A percentile compares a stretch with the other conserved stretches of the same genome.
phyloP scores from a whole-genome alignment of 495 filamentous ascomycete species.

The Emericellopsis terricola region DNA sequence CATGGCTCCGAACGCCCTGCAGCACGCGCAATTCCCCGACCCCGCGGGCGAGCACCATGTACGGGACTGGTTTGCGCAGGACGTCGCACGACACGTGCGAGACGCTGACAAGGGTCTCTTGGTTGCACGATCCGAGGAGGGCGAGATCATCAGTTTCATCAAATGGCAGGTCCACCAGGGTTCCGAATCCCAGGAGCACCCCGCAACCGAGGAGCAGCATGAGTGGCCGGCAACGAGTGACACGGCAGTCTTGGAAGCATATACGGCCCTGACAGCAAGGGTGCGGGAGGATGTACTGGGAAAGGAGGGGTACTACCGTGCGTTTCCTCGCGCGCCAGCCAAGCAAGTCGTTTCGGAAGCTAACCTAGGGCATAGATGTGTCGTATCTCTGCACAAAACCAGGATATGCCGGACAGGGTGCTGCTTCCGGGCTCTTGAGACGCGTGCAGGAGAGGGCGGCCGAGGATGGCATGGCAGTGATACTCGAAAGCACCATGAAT shows the following conservation, averaged over 20 bases:
- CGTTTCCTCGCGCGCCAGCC: constrained; percentile 5
- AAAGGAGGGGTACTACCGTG: constrained; percentile 9
- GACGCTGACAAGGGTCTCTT: constrained; percentile 12
- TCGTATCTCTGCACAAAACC: constrained; percentile 23
- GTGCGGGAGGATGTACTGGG: constrained; percentile 13
- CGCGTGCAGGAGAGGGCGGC: constrained; percentile 17
- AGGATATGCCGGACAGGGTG: constrained; percentile 21
- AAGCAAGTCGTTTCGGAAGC: no score
- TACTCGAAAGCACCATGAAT: constrained; percentile 23
- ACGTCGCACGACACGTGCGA: constrained; percentile 10
- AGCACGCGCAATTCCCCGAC: constrained; percentile 25
- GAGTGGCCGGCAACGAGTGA: constrained; percentile 10
- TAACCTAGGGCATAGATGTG: constrained; percentile 13
- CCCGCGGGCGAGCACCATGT: constrained; percentile 9
- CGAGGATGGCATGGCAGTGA: constrained; percentile 16
- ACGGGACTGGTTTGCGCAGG: constrained; percentile 7
- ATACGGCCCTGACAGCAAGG: constrained; percentile 12
- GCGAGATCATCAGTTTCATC: constrained; percentile 15
- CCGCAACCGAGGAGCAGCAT: constrained; percentile 2
- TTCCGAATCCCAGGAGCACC: constrained; percentile 2
- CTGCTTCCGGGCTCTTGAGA: constrained; percentile 16
- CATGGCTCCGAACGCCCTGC: constrained; percentile 20
- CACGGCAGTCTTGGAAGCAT: constrained; percentile 16
- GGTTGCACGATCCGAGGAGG: constrained; percentile 12
- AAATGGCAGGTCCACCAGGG: constrained; percentile 14